Evolutionary conservation across 2,329 filamentous ascomycete genomes (phyloP).

Genomic region (Trichoderma afroharzianum): DNA sequence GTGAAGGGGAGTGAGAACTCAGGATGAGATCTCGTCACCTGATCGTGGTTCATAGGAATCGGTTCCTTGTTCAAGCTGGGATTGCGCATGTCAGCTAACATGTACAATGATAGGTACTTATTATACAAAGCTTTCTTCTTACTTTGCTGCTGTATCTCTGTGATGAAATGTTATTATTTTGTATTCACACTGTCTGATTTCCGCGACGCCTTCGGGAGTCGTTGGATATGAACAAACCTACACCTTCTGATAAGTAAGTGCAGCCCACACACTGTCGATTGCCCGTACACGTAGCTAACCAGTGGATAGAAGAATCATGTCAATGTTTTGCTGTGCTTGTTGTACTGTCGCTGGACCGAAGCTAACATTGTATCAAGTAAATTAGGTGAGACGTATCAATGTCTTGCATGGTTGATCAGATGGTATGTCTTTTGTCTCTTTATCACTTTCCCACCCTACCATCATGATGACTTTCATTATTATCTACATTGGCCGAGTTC

Average conservation of each 20-base stretch:
- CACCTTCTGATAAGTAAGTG: constrained; percentile 51
- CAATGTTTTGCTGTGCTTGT: neutral
- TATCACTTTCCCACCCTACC: constrained; percentile 24
- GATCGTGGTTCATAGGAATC: constrained; percentile 41
- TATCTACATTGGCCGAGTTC: constrained; percentile 52
- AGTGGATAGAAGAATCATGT: neutral
- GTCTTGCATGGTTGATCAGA: neutral
- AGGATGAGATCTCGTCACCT: constrained; percentile 67
- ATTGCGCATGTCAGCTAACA: constrained; percentile 31
- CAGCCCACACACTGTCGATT: neutral
- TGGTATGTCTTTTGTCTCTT: constrained; percentile 13
- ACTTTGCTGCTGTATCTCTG: constrained; percentile 21
- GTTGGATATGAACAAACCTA: constrained; percentile 50
- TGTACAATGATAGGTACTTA: constrained; percentile 34
- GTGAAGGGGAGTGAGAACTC: constrained; percentile 49
- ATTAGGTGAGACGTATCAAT: neutral
- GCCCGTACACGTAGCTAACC: neutral
- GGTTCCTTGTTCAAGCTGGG: constrained; percentile 28
- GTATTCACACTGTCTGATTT: constrained; percentile 62
- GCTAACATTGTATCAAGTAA: constrained; percentile 11
- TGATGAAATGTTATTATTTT: constrained; percentile 45
- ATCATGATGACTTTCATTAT: constrained; percentile 48
- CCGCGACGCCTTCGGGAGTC: constrained; percentile 33
- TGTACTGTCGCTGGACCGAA: neutral
- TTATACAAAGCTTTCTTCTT: constrained; percentile 24